Evolutionary conservation across 2,329 filamentous ascomycete genomes (phyloP), one percentile per base, ranked within the genome.

Genomic region (Stagonosporopsis rhizophila): DNA sequence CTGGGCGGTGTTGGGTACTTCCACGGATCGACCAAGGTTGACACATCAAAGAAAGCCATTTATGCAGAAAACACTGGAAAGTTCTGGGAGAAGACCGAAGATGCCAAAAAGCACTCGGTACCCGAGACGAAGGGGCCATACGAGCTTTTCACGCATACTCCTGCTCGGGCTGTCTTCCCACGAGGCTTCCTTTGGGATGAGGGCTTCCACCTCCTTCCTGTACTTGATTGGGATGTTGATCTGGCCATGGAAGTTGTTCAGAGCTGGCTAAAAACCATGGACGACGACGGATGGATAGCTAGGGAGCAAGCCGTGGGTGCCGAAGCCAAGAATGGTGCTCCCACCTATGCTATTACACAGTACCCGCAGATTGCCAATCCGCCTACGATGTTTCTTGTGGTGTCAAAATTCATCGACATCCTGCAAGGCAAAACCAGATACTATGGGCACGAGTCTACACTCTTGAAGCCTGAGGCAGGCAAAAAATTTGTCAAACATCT

Each of bases 281-380:
- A 98, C 64, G 88, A 93, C 12, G 92, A 98, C 72, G 94, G 94
- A 49, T 98, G 94, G 94, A 98, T 98, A 69, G 90, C 89, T 6
- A 87, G 94, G 47, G 94, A 98, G 79, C 93, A 97, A 77, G 96
- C 97, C 54, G 83, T 98, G 1, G 94, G 95, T 1, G 78, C 83
- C 1, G 95, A 98, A 78, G 93, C 94, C 37, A 87, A 92, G 57
- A 94, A 88, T 80, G 96, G 96, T 76, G 93, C 97, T 2, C 94
- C 94, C 0, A 76, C 82, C 5, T 92, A 96, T 73, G 97, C 97
- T 74, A 91, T 96, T 67, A 85, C 91, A 9, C 94, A 98, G 73
- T 97, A 96, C 71, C 93, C 94, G 17, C 92, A 97, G 75, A 96
- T 97, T 68, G 94, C 94, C 50, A 98, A 98, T 74, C 95, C 94